phyloP scores from a whole-genome alignment of 495 filamentous ascomycete genomes.

The Poronia punctata region DNA sequence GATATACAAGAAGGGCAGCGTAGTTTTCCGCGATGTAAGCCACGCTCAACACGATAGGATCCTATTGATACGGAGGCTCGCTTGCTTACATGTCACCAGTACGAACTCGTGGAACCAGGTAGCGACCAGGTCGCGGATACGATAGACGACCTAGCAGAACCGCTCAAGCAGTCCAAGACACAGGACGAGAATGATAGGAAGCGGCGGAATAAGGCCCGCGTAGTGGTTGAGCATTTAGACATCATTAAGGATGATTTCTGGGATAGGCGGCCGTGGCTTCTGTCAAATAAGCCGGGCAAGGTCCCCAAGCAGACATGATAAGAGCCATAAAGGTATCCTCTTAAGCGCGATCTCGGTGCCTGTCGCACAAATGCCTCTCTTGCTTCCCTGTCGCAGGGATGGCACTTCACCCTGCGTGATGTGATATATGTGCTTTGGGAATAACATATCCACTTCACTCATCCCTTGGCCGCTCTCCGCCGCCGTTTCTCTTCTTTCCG shows the following conservation, averaged over 20 bases:
- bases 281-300: constrained; percentile 67
- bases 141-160: constrained; percentile 33
- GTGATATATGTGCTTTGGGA: not conserved
- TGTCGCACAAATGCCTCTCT: constrained; percentile 1
- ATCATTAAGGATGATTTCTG: constrained; percentile 94
- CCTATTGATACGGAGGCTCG: not conserved
- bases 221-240: constrained; percentile 79
- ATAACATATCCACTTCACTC: not conserved
- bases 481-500: constrained; percentile 37
- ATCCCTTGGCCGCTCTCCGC: constrained; percentile 8
- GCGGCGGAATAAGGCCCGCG: constrained; percentile 61
- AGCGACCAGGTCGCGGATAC: constrained; percentile 28
- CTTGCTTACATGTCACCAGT: constrained; percentile 28
- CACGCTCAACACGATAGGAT: not conserved
- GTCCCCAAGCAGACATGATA: constrained; percentile 47
- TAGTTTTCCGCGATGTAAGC: constrained; percentile 75
- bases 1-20: constrained; percentile 88
- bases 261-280: constrained; percentile 76
- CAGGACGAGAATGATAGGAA: constrained; percentile 76
- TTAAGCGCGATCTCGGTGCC: constrained; percentile 12
- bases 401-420: not conserved
- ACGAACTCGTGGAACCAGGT: constrained; percentile 47
- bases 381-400: not conserved
- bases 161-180: constrained; percentile 55
- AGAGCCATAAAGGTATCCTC: constrained; percentile 16